Evolutionary conservation across 2,329 filamentous ascomycete species (phyloP), one percentile per base, ranked within the genome.

Genomic region (Aspergillus novoparasiticus): DNA sequence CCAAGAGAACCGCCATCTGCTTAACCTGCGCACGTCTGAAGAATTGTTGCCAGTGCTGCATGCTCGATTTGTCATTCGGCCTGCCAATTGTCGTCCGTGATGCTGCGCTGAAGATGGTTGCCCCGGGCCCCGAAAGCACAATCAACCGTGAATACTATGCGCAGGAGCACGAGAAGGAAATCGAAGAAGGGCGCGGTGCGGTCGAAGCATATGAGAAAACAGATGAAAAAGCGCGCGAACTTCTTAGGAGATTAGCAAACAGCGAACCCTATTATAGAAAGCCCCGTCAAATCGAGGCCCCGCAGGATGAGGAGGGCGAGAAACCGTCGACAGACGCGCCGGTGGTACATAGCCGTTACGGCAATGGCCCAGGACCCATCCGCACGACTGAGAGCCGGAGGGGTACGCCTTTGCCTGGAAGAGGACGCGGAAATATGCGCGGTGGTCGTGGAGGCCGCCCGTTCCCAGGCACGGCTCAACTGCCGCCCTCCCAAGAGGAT

Each of bases 1-100:
- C 94, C 78, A 97, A 96, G 81, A 90, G 92, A 69, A 98, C 94
- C 60, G 96, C 92, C 72, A 96, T 98, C 73, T 99, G 95, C 79
- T 85, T 99, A 28, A 99, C 95, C 46, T 99, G 95, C 83, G 94
- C 95, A 26, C 91, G 95, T 51, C 85, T 98, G 69, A 99, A 99
- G 81, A 99, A 99, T 82, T 98, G 95, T 83, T 99, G 95, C 75
- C 95, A 99, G 82, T 94, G 90, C 81, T 99, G 95, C 83, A 98
- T 98, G 93, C 89, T 99, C 59, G 95, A 99, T 84, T 82, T 99
- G 64, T 94, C 92, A 14, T 99, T 98, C 74, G 96, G 95, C 28
- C 84, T 99, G 32, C 95, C 95, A 12, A 96, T 99, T 73, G 91
- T 94, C 16, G 92, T 99, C 63, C 89, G 95, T 75, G 95, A 99